phyloP scores from a whole-genome alignment of 805 yeast genomes.

The Pichia rugopelliculosa region DNA sequence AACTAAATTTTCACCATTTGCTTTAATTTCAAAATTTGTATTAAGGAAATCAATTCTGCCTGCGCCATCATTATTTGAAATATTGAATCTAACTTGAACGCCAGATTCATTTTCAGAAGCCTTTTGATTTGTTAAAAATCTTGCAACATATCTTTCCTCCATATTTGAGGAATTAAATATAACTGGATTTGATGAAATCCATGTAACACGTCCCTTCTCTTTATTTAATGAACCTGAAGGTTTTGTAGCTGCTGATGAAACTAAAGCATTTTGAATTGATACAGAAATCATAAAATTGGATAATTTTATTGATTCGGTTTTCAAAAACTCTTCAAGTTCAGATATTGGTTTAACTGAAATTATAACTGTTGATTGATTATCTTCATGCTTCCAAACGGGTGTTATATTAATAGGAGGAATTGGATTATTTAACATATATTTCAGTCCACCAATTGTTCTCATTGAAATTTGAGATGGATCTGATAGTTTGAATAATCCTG shows the following conservation, averaged over 20 bases:
- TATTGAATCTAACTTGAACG: conserved; percentile 58
- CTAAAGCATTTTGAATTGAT: conserved; percentile 53
- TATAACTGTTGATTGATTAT: conserved; percentile 77
- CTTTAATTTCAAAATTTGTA: conserved; percentile 30
- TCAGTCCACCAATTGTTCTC: conserved; percentile 73
- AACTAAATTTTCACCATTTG: conserved; percentile 19
- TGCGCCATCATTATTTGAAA: conserved; percentile 37
- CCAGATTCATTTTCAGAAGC: conserved; percentile 74
- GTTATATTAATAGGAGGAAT: conserved; percentile 61
- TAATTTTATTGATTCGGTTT: conserved; percentile 33
- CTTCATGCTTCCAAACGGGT: conserved; percentile 89
- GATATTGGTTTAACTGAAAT: conserved; percentile 57
- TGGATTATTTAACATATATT: conserved; percentile 52
- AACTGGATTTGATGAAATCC: conserved; percentile 54
- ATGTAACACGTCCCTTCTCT: conserved; percentile 78
- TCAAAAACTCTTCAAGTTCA: conserved; percentile 30
- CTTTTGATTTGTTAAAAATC: conserved; percentile 68
- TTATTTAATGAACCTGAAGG: conserved; percentile 89
- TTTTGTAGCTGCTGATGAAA: conserved; percentile 73
- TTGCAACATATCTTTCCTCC: conserved; percentile 73
- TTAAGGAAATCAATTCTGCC: conserved; percentile 35
- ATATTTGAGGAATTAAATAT: conserved; percentile 26
- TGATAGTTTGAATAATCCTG: conserved; percentile 32
- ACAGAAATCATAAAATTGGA: conserved; percentile 58
- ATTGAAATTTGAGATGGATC: conserved; percentile 46